Percentiles rank a stretch among this genome's conserved stretches.
These are phyloP conservation scores for Mortierella sp. DNA, from an alignment of 371 early-diverging fungal species.

Conservation along the genomic window DNA sequence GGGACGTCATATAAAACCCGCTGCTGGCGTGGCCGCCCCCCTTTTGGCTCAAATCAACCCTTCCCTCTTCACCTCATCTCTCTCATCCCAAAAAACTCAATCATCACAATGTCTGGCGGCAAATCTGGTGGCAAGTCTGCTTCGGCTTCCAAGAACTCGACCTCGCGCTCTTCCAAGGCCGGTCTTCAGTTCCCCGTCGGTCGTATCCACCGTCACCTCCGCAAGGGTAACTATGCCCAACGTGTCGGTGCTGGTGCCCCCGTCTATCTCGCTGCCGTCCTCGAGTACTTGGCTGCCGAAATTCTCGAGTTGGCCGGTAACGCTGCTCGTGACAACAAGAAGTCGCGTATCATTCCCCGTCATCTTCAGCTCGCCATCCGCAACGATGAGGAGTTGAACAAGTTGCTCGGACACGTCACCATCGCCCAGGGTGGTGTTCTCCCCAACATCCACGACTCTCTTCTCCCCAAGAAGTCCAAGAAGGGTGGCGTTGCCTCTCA, in stretches of 20 bases:
- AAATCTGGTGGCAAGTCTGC: constrained; percentile 59
- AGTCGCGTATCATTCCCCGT: constrained; percentile 93
- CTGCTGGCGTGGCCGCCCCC: neutral
- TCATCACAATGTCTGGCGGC: neutral
- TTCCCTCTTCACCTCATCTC: neutral
- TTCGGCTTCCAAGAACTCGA: constrained; percentile 65
- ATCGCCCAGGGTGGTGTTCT: constrained; percentile 90
- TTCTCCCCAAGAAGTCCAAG: constrained; percentile 80
- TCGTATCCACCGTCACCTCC: constrained; percentile 96
- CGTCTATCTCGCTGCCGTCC: constrained; percentile 95
- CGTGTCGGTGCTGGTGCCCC: constrained; percentile 96
- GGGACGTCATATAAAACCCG: neutral
- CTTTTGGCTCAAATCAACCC: constrained; percentile 1
- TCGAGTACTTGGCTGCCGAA: constrained; percentile 97
- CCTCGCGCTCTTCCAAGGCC: constrained; percentile 80
- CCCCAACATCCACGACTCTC: constrained; percentile 85
- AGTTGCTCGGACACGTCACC: constrained; percentile 90
- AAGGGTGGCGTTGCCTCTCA: constrained; percentile 67
- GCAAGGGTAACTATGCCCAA: constrained; percentile 96
- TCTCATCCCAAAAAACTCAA: neutral
- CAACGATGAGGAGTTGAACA: constrained; percentile 97
- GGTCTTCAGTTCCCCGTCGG: constrained; percentile 97
- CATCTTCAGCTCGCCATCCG: constrained; percentile 94
- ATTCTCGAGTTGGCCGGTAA: constrained; percentile 97
- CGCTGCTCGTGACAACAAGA: constrained; percentile 96